Percentiles rank a stretch among this genome's conserved stretches.
Evolutionary conservation across 257 asterid species (phyloP).

Genomic region (Striga asiatica): DNA sequence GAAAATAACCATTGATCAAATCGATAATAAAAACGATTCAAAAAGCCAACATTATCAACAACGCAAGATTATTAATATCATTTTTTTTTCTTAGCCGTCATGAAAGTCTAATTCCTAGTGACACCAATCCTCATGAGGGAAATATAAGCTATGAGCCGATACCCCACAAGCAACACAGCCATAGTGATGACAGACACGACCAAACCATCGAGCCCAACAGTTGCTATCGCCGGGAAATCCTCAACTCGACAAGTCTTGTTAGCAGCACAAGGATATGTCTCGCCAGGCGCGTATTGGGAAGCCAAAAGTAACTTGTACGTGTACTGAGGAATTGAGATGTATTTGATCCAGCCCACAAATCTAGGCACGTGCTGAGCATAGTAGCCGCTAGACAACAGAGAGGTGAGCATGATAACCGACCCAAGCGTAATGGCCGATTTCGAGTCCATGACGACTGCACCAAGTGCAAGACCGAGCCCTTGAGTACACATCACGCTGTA

Average conservation of each 20-base stretch:
- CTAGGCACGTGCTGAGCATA: conserved; percentile 52
- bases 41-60: too few relatives aligned
- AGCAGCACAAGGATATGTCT: conserved; percentile 32
- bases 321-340: conserved; percentile 46
- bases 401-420: conserved; percentile 48
- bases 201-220: conserved; percentile 40
- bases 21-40: too few relatives aligned
- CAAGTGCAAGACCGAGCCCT: conserved; percentile 73
- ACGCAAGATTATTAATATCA: too few relatives aligned
- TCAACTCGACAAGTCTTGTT: conserved; percentile 32
- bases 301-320: conserved; percentile 45
- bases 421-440: conserved; percentile 48
- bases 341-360: conserved; percentile 60
- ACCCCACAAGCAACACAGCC: conserved; percentile 53
- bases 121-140: conserved; percentile 75
- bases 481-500: conserved; percentile 43
- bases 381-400: conserved; percentile 53
- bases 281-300: conserved; percentile 37
- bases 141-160: conserved; percentile 58
- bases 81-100: too few relatives aligned
- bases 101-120: conserved; percentile 34
- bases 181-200: conserved; percentile 25
- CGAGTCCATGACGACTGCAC: conserved; percentile 58
- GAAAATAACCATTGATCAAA: too few relatives aligned
- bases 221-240: conserved; percentile 43